Percentiles rank a stretch among this genome's conserved stretches.
Conservation (phyloP, 768 basidiomycete species). For the Lactarius tabidus region DNA sequence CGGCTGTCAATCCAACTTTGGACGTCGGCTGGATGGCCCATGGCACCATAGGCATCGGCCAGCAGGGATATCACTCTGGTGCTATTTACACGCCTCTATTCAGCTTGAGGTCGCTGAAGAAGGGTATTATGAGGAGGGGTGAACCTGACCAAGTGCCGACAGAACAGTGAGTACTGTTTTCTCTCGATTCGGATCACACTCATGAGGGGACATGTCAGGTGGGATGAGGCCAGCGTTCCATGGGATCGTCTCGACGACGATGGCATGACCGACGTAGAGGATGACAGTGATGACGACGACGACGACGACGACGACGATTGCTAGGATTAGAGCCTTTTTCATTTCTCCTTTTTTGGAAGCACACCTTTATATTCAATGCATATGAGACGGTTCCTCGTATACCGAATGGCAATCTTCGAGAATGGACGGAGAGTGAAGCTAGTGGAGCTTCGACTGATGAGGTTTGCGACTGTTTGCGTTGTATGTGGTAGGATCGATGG, state of each 20-base stretch:
- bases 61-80: neutral
- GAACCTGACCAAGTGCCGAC: neutral
- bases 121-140: constrained; percentile 1
- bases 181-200: neutral
- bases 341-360: neutral
- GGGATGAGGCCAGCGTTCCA: constrained; percentile 11
- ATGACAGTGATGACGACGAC: neutral
- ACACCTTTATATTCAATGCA: neutral
- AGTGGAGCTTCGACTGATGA: neutral
- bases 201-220: constrained; percentile 2
- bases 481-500: neutral
- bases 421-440: neutral
- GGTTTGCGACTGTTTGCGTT: too few relatives aligned
- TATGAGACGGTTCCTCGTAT: neutral
- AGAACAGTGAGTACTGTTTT: constrained; percentile 3
- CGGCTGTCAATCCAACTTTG: neutral
- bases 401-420: neutral
- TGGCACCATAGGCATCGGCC: constrained; percentile 5
- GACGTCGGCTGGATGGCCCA: constrained; percentile 1
- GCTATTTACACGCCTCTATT: constrained; percentile 9
- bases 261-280: constrained; percentile 10
- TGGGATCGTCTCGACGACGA: constrained; percentile 17
- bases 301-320: neutral
- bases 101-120: neutral
- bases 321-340: too few relatives aligned